Base-by-base conservation (phyloP, 1,284 basidiomycete species). In the Fomitopsis schrenkii region DNA sequence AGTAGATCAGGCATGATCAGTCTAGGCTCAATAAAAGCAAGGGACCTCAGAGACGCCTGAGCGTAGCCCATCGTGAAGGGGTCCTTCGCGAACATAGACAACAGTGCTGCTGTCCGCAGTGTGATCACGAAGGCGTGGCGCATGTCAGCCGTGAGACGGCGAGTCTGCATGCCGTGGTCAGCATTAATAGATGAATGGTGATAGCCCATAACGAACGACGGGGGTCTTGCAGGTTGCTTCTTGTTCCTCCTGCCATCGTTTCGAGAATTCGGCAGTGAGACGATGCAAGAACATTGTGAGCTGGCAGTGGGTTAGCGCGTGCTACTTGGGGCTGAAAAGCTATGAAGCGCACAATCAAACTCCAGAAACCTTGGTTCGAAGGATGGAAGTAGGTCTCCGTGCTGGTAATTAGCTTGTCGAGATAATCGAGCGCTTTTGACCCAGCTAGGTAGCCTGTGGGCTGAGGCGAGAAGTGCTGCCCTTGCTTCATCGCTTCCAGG, bases 61-160 rank as follows among this genome's bases (percentile, higher is more conserved):
- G 91, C 84, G 71, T 83, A 87, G 41, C 81, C 81, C 70, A 88
- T 85, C 35, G 86, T 84, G 4, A 87, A 69, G 2, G 84, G 76
- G 66, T 93, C 93, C 75, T 98, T 98, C 57, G 94, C 90, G 76
- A 99, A 99, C 90, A 99, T 97, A 26, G 94, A 88, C 14, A 98
- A 84, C 40, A 99, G 79, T 1, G 94, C 92, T 9, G 97, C 93
- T 0, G 94, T 97, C 45, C 93, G 86, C 46, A 98, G 81, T 46
- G 85, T 88, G 28, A 80, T 79, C 26, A 98, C 94, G 70, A 99
- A 95, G 30, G 89, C 86, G 58, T 85, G 86, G 61, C 92, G 89
- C 69, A 99, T 97, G 26, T 80, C 79, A 5, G 86, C 84, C 0
- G 96, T 98, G 50, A 99, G 78, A 10, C 95, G 86, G 70, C 88